Evolutionary conservation across 192 early-diverging fungal genomes (phyloP).

Genomic region (Linnemannia elongata): DNA sequence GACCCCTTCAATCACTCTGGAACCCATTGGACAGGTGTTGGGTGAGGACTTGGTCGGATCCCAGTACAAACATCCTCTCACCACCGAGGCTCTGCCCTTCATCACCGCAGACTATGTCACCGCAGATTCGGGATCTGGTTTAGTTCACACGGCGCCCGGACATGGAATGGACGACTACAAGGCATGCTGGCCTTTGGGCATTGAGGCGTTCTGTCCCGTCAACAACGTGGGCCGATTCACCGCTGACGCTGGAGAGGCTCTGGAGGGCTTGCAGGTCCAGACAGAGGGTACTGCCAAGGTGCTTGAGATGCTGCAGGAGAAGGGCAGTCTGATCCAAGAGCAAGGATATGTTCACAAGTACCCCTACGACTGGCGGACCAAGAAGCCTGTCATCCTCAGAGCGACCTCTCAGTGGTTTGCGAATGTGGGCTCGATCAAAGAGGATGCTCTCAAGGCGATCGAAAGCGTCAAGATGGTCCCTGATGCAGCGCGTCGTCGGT

Average conservation of each 20-base stretch:
- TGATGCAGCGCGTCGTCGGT: constrained; percentile 60
- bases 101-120: constrained; percentile 77
- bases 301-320: constrained; percentile 62
- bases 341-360: constrained; percentile 77
- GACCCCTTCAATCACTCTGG: constrained; percentile 12
- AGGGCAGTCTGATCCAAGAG: constrained; percentile 62
- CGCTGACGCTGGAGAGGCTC: constrained; percentile 68
- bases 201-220: constrained; percentile 78
- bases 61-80: constrained; percentile 69
- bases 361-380: constrained; percentile 90
- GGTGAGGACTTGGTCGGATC: constrained; percentile 69
- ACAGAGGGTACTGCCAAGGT: constrained; percentile 70
- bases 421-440: constrained; percentile 73
- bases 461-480: constrained; percentile 71
- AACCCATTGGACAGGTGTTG: constrained; percentile 33
- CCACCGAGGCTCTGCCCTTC: constrained; percentile 62
- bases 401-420: constrained; percentile 91
- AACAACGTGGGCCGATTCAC: constrained; percentile 79
- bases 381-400: constrained; percentile 82
- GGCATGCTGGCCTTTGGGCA: constrained; percentile 64
- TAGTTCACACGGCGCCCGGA: constrained; percentile 88
- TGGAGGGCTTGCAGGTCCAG: constrained; percentile 75
- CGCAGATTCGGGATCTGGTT: constrained; percentile 75
- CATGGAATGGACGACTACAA: constrained; percentile 91
- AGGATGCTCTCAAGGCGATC: constrained; percentile 70